Base-by-base conservation (phyloP, 2,329 filamentous ascomycete species). In the Trematosphaeria pertusa region DNA sequence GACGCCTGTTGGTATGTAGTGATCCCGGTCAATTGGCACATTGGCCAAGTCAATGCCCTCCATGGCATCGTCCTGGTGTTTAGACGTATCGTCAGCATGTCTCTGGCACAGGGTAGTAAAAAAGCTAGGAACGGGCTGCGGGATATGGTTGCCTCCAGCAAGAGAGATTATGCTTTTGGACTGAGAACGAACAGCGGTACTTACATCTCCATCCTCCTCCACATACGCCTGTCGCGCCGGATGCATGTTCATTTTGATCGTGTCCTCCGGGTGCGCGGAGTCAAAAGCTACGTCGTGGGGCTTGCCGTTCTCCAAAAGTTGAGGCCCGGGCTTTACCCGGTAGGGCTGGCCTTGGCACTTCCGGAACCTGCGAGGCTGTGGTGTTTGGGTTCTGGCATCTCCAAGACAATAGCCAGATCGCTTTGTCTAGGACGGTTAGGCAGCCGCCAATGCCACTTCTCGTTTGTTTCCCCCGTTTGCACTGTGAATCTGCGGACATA, bases 171-270 rank as follows among this genome's bases (percentile, higher is more conserved):
- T 46, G n/a, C 17, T 21, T 11, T 3, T 6, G 10, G 15, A 31
- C 18, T 10, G 4, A 18, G 10, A 35, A 36, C 7, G 17, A 21
- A 17, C 12, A 8, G 10, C 1, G 12, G 18, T 40, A 20, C 82
- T 78, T 81, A 88, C 87, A 78, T 87, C 82, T 42, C 80, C 74
- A 67, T 84, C 79, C 33, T 97, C 93, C 80, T 97, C 93, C 56
- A 97, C 91, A 73, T 95, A 97, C 32, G 93, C 93, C 74, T 93
- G 88, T 58, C 94, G 85, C 71, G 93, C 86, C 48, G 93, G 93
- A 78, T 97, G 93, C 78, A 96, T 81, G 70, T 75, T 81, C 68
- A 73, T 73, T 15, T 54, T 67, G 62, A 46, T 42, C 40, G 37
- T 48, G 40, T 35, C 41, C 43, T 48, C 50, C 53, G 50, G 47